A percentile compares a stretch with the other conserved stretches of the same genome.
These are phyloP conservation scores for Xylaria acuta DNA, from an alignment of 495 filamentous ascomycete species.

Conservation along the genomic window DNA sequence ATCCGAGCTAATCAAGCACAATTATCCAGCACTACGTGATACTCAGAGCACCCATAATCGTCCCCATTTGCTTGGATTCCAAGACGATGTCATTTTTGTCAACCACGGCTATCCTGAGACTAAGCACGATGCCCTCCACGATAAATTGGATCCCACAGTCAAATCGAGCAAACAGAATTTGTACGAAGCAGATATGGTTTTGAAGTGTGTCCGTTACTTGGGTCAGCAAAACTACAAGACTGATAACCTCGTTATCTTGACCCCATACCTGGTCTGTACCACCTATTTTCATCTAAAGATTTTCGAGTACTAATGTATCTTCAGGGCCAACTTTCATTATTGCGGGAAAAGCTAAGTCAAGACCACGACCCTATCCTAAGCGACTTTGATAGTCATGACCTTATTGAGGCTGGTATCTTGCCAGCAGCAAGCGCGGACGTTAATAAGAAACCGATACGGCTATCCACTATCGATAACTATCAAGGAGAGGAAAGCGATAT, in stretches of 20 bases:
- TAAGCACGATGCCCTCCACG: conserved; percentile 47
- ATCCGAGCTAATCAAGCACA: conserved; percentile 66
- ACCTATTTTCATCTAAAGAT: too few species aligned
- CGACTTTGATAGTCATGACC: conserved; percentile 72
- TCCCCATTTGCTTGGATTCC: conserved; percentile 62
- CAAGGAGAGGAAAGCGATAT: conserved; percentile 84
- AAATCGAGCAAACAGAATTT: conserved; percentile 66
- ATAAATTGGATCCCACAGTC: conserved; percentile 57
- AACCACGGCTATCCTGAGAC: conserved; percentile 65
- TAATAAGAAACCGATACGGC: conserved; percentile 57
- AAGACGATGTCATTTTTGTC: conserved; percentile 68
- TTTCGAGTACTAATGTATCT: conserved; percentile 20
- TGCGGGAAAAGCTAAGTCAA: conserved; percentile 59
- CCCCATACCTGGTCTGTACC: conserved; percentile 64
- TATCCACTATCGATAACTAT: conserved; percentile 81
- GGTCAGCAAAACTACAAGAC: conserved; percentile 78
- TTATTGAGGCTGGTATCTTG: conserved; percentile 69
- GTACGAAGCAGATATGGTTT: conserved; percentile 71
- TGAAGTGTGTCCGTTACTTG: conserved; percentile 73
- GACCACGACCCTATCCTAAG: conserved; percentile 66
- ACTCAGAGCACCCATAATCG: conserved; percentile 58
- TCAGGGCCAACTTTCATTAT: conserved; percentile 67
- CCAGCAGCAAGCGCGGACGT: conserved; percentile 58
- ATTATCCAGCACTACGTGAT: conserved; percentile 71
- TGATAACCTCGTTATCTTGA: conserved; percentile 70